A percentile compares a stretch with the other conserved stretches of the same genome.
phyloP scores from a whole-genome alignment of 225 moss, liverwort and hornwort species.

The Asterella californica region DNA sequence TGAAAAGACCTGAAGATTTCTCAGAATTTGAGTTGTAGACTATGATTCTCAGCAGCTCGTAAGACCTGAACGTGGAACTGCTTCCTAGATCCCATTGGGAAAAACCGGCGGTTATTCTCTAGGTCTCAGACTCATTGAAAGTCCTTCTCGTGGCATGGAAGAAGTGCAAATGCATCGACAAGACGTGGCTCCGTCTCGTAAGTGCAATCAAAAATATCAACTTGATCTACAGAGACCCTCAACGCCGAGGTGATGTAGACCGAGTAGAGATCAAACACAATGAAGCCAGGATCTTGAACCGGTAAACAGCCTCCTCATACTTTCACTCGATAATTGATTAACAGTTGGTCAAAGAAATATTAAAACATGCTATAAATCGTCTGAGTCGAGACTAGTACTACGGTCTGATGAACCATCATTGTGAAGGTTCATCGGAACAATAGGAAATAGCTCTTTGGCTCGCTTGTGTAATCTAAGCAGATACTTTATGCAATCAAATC shows the following conservation, averaged over 20 bases:
- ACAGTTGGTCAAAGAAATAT: too few species aligned
- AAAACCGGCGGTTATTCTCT: conserved; percentile 15
- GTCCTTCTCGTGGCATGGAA: conserved; percentile 19
- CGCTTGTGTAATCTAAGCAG: too few species aligned
- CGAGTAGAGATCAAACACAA: conserved; percentile 30
- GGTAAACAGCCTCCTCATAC: too few species aligned
- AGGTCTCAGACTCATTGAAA: conserved; percentile 23
- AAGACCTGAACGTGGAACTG: conserved; percentile 35
- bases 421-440: too few species aligned
- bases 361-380: too few species aligned
- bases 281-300: conserved; percentile 46
- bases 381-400: too few species aligned
- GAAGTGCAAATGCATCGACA: conserved; percentile 28
- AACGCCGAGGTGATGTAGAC: conserved; percentile 27
- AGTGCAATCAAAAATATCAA: conserved; percentile 28
- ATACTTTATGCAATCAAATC: too few species aligned
- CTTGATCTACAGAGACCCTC: conserved; percentile 11
- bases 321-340: too few species aligned
- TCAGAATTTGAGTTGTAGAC: background rate
- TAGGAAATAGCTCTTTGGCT: too few species aligned
- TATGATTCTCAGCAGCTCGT: conserved; percentile 34
- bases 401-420: too few species aligned
- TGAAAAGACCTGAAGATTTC: background rate
- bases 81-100: conserved; percentile 28
- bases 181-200: conserved; percentile 38